Base-by-base conservation (phyloP, 2,329 filamentous ascomycete genomes). In the Alternaria arbusti region DNA sequence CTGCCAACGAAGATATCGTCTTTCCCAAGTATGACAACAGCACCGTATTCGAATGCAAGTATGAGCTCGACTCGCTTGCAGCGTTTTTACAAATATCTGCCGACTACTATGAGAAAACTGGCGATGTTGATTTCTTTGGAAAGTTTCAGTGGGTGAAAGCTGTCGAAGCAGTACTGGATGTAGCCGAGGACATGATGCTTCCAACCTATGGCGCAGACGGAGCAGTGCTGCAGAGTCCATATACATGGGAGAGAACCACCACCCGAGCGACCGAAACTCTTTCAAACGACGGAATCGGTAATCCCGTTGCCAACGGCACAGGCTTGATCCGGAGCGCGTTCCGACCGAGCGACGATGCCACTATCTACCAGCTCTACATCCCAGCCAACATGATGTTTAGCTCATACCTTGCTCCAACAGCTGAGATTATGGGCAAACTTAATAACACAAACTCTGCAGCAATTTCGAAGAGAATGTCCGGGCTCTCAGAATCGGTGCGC, bases 361-460 rank as follows among this genome's bases (percentile, higher is more conserved):
- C 83, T 7, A 84, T 85, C 52, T 85, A 79, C 65, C 83, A 85
- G 66, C 75, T 84, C 54, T 82, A 83, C 72, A 82, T 85, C 22
- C 84, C 84, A 0, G 77, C 81, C 57, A 86, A 86, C 58, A 93
- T 93, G 90, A 92, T 93, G 90, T 89, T 93, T 68, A 84, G 89
- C 30, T 82, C 86, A 22, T 91, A 89, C 70, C 84, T 94, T 4
- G 80, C 81, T 11, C 81, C 84, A 0, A 81, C 86, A 0, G 82
- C 84, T 15, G 75, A 81, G 6, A 88, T 89, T 70, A 86, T 88
- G 82, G 80, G 77, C 32, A 78, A 80, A 54, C 78, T 89, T 36
- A 78, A 81, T 78, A 66, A 55, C 3, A 40, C 54, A 13, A 85
- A 71, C 72, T 84, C 74, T 61, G 79, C 67, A 82, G 87, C 82